These are phyloP conservation scores for Geotrichum ghanense DNA, from an alignment of 805 yeast species.

Conservation along the genomic window DNA sequence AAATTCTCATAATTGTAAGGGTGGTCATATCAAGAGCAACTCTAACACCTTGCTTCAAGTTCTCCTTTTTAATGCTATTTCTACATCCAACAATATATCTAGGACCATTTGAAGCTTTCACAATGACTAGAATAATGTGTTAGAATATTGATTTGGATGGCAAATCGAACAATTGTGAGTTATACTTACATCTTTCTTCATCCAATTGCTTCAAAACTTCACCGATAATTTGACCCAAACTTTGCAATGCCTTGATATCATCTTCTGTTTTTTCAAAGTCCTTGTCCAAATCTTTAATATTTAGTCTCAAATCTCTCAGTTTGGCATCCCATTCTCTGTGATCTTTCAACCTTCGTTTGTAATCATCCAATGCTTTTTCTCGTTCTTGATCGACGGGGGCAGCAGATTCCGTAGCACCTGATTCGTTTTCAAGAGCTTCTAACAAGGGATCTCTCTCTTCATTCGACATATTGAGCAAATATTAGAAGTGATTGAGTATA, in stretches of 20 bases:
- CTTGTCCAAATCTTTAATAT: slow-evolving; percentile 73
- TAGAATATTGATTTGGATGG: background rate
- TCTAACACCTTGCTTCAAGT: slow-evolving; percentile 83
- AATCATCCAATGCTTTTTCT: slow-evolving; percentile 62
- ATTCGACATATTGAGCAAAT: background rate
- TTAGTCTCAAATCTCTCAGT: slow-evolving; percentile 69
- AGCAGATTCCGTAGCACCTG: slow-evolving; percentile 20
- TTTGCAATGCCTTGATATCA: slow-evolving; percentile 92
- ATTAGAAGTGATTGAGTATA: background rate
- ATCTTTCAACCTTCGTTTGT: slow-evolving; percentile 77
- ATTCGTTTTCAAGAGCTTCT: slow-evolving; percentile 22
- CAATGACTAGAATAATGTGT: slow-evolving; percentile 36
- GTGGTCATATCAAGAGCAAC: slow-evolving; percentile 98
- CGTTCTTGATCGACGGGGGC: slow-evolving; percentile 53
- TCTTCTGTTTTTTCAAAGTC: slow-evolving; percentile 89
- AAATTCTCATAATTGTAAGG: slow-evolving; percentile 89
- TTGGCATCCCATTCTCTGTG: slow-evolving; percentile 93
- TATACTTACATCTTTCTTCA: slow-evolving; percentile 69
- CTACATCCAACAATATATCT: slow-evolving; percentile 96
- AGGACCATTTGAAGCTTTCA: slow-evolving; percentile 94
- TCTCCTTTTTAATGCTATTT: slow-evolving; percentile 75
- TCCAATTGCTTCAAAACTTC: slow-evolving; percentile 93
- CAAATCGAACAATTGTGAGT: background rate
- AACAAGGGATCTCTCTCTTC: slow-evolving; percentile 23
- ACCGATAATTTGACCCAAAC: slow-evolving; percentile 95